Base-by-base conservation (phyloP, 2,329 filamentous ascomycete species). In the Westerdykella aurantiaca region DNA sequence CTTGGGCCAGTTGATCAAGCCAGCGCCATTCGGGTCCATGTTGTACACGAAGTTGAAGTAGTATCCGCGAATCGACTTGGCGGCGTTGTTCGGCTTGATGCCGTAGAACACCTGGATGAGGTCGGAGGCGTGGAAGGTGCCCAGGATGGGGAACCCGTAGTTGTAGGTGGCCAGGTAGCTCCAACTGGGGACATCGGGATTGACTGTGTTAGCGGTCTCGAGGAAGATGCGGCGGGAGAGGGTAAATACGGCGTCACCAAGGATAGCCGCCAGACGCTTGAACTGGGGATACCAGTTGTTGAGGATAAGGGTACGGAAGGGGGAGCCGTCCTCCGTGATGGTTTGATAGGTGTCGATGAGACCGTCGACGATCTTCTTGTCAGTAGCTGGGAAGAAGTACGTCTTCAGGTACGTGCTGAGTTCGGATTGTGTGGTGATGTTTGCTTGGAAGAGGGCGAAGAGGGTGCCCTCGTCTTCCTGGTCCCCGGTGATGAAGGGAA, bases 401-500 rank as follows among this genome's bases (percentile, higher is more conserved):
- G 77, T 64, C 1, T 67, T 56, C 17, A 93, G 66, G 57, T 91
- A 91, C 14, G 75, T 68, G 29, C 80, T 73, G 0, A 90, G 53
- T 5, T 80, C 66, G 1, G 68, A 67, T 0, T 74, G 79, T 1
- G 75, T 83, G 9, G 79, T 85, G 40, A 90, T 69, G 60, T 89
- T 87, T 25, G 66, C 60, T 51, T 86, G 83, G 62, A 83, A 82
- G 29, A 90, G 71, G 5, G 81, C 73, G 60, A 90, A 88, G 2
- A 90, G 65, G 0, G 86, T 88, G 14, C 86, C 85, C 64, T 91
- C 86, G 58, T 91, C 86, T 69, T 90, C 85, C 64, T 88, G 84
- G 58, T 88, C 78, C 34, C 86, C 85, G 33, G 85, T 76, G 44
- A 84, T 83, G 58, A 83, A 75, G 2, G 81, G 81, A 0, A 83